A percentile compares a stretch with the other conserved stretches of the same genome.
phyloP scores from a whole-genome alignment of 345 rosid genomes.

The Dipteronia sinensis region DNA sequence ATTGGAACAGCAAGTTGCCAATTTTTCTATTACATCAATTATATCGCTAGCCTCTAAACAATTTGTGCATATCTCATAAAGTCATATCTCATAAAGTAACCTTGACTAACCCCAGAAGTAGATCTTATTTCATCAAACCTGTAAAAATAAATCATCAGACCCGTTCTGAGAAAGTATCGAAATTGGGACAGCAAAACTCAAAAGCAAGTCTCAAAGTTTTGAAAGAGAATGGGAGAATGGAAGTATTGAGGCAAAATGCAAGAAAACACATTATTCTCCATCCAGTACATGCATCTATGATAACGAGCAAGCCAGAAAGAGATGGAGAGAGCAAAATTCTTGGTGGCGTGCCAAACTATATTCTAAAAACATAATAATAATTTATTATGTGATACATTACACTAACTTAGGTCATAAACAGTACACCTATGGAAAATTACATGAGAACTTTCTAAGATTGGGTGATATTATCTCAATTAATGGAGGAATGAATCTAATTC shows the following conservation, averaged over 20 bases:
- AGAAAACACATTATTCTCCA: not conserved
- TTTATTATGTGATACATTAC: not conserved
- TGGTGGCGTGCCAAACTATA: not conserved
- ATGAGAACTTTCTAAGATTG: not conserved
- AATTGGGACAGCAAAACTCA: not conserved
- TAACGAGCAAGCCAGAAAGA: too few relatives aligned
- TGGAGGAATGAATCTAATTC: not conserved
- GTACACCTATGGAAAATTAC: not conserved
- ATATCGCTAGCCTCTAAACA: not conserved
- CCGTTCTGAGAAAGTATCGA: not conserved
- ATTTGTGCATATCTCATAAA: not conserved
- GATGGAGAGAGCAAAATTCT: not conserved
- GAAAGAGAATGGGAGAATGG: not conserved
- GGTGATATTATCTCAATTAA: not conserved
- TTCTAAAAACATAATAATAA: not conserved
- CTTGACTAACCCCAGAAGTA: not conserved
- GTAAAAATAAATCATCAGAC: not conserved
- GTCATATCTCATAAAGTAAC: not conserved
- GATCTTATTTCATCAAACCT: not conserved
- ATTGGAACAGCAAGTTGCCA: not conserved
- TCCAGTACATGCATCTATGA: not conserved
- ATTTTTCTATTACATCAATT: not conserved
- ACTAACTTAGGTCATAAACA: not conserved
- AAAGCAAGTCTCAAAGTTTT: not conserved
- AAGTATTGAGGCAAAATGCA: not conserved